These are phyloP conservation scores for Wickerhamiella allomyrinae DNA, from an alignment of 805 yeast species.

Conservation along the genomic window DNA sequence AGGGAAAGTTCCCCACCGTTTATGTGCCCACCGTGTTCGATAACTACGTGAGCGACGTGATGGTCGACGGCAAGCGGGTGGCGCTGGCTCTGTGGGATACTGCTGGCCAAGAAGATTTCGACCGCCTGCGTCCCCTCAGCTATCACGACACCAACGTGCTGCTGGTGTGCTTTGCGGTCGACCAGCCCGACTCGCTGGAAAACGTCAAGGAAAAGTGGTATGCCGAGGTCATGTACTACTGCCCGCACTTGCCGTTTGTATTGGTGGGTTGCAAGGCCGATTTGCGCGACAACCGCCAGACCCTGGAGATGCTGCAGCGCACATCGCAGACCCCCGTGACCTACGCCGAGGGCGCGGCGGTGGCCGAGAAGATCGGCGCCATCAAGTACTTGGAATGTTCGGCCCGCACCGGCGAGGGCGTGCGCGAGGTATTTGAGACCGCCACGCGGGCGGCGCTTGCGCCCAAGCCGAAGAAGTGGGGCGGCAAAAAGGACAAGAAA, in stretches of 20 bases:
- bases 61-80: constrained; percentile 78
- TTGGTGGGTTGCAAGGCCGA: constrained; percentile 87
- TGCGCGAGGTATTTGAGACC: constrained; percentile 80
- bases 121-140: constrained; percentile 78
- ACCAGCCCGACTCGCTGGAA: constrained; percentile 81
- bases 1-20: constrained; percentile 85
- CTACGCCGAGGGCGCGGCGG: constrained; percentile 68
- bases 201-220: constrained; percentile 95
- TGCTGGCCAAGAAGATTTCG: constrained; percentile 97
- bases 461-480: constrained; percentile 26
- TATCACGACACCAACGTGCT: constrained; percentile 90
- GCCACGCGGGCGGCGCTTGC: constrained; percentile 83
- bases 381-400: constrained; percentile 80
- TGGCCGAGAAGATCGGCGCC: constrained; percentile 83
- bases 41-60: constrained; percentile 95
- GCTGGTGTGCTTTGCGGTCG: constrained; percentile 80
- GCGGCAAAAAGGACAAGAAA: constrained; percentile 13
- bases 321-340: constrained; percentile 72
- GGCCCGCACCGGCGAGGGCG: constrained; percentile 76
- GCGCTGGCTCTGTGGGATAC: constrained; percentile 96
- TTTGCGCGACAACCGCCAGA: constrained; percentile 67
- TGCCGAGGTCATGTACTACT: constrained; percentile 82
- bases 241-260: constrained; percentile 86
- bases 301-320: constrained; percentile 59
- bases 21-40: constrained; percentile 95